Percentiles rank a stretch among this genome's conserved stretches.
Conservation (phyloP, 2,329 filamentous ascomycete species). For the Xylariaceae sp. region DNA sequence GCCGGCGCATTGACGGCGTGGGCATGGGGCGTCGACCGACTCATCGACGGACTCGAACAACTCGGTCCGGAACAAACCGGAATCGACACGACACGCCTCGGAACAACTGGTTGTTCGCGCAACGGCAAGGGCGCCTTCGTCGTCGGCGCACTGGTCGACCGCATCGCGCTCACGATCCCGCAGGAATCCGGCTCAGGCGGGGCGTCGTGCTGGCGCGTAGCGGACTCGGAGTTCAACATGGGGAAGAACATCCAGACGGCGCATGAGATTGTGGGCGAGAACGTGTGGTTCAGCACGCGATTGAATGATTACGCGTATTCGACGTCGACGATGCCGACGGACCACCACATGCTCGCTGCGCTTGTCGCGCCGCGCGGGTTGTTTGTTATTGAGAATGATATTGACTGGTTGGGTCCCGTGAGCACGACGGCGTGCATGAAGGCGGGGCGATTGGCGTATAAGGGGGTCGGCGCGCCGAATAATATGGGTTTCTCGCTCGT, state of each 20-base stretch:
- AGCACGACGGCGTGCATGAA: slow-evolving; percentile 55
- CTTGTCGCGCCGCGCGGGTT: slow-evolving; percentile 52
- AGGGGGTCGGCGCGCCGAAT: slow-evolving; percentile 46
- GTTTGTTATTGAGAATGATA: slow-evolving; percentile 52
- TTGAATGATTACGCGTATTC: slow-evolving; percentile 49
- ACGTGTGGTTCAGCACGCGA: slow-evolving; percentile 56
- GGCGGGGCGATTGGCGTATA: slow-evolving; percentile 48
- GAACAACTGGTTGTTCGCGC: slow-evolving; percentile 58
- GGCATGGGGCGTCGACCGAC: slow-evolving; percentile 57
- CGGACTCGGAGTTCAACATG: slow-evolving; percentile 43
- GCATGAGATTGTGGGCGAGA: slow-evolving; percentile 53
- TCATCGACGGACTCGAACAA: slow-evolving; percentile 55
- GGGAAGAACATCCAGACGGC: slow-evolving; percentile 58
- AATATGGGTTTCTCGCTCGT: slow-evolving; percentile 55
- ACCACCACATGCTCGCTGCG: slow-evolving; percentile 54
- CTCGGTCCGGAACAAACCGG: slow-evolving; percentile 39
- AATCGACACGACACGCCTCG: slow-evolving; percentile 47
- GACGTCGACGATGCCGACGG: slow-evolving; percentile 45
- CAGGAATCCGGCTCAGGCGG: slow-evolving; percentile 60
- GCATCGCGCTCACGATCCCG: slow-evolving; percentile 56
- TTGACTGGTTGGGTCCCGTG: slow-evolving; percentile 54
- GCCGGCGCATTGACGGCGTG: slow-evolving; percentile 57
- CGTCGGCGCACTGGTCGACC: slow-evolving; percentile 53
- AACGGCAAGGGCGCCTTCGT: slow-evolving; percentile 61
- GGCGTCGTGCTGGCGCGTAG: slow-evolving; percentile 56